Conservation (phyloP, 2,329 filamentous ascomycete genomes). For the Colletotrichum cuscutae region DNA sequence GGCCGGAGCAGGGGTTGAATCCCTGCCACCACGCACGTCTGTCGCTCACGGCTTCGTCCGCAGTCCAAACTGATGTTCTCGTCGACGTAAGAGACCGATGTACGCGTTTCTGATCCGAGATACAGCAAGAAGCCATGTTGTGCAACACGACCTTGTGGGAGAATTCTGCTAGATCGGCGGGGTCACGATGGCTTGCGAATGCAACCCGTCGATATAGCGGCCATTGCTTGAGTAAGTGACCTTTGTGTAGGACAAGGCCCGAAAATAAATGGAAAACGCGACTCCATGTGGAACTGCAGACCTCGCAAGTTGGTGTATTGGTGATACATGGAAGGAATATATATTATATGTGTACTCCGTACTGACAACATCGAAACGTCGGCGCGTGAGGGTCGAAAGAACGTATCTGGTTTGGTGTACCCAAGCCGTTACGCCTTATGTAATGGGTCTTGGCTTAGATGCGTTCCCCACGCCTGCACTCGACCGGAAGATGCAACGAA, state of each 20-base stretch:
- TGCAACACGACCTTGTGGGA: neutral
- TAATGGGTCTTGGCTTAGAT: neutral
- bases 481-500: neutral
- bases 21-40: neutral
- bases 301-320: neutral
- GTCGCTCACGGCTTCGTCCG: neutral
- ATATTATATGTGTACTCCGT: too few species aligned
- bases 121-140: neutral
- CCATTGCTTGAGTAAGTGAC: neutral
- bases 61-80: neutral
- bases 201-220: neutral
- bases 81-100: neutral
- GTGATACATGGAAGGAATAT: neutral
- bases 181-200: neutral
- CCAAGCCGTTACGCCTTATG: neutral
- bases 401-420: neutral
- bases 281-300: neutral
- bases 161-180: neutral
- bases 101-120: neutral
- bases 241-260: neutral
- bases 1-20: slow-evolving; percentile 23
- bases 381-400: neutral
- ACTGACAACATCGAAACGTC: neutral
- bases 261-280: neutral
- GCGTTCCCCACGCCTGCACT: neutral